Evolutionary conservation across 176 grass and related monocot genomes (phyloP).

Genomic region (Paspalum notatum): DNA sequence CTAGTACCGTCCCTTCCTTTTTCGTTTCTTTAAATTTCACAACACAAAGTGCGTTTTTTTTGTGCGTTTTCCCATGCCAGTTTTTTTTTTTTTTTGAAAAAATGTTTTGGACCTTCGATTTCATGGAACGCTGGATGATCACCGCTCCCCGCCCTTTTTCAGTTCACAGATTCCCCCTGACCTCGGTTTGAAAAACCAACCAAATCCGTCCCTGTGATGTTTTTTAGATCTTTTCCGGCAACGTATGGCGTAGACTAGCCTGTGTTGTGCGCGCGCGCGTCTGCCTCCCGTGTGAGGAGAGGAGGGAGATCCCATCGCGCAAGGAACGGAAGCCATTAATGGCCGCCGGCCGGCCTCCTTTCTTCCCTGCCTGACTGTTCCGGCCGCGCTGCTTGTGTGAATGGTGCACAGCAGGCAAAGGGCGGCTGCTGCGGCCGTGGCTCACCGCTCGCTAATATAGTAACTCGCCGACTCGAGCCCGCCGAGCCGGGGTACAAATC

Average conservation of each 20-base stretch:
- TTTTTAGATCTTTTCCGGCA: slow-evolving; percentile 8
- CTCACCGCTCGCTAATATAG: no score
- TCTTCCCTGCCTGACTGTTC: background rate
- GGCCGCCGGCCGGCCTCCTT: background rate
- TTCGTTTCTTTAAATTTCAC: background rate
- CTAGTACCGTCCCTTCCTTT: background rate
- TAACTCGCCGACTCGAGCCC: no score
- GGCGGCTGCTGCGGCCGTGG: no score
- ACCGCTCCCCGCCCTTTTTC: background rate
- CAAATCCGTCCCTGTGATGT: background rate
- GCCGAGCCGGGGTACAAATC: slow-evolving; percentile 25
- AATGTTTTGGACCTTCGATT: background rate
- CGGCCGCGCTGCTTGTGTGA: background rate
- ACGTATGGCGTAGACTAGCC: background rate
- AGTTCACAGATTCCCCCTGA: background rate
- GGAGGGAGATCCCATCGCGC: background rate
- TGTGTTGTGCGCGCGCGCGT: background rate
- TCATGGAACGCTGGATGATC: background rate
- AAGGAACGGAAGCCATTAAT: background rate
- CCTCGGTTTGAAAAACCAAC: background rate
- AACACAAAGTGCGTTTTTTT: slow-evolving; percentile 1
- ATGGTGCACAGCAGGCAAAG: background rate
- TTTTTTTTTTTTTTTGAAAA: background rate
- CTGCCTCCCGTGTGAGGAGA: background rate
- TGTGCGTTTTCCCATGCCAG: slow-evolving; percentile 1